Evolutionary conservation across 805 yeast species (phyloP), one percentile per base, ranked within the genome.

Genomic region (Jamesozyma lodderae): DNA sequence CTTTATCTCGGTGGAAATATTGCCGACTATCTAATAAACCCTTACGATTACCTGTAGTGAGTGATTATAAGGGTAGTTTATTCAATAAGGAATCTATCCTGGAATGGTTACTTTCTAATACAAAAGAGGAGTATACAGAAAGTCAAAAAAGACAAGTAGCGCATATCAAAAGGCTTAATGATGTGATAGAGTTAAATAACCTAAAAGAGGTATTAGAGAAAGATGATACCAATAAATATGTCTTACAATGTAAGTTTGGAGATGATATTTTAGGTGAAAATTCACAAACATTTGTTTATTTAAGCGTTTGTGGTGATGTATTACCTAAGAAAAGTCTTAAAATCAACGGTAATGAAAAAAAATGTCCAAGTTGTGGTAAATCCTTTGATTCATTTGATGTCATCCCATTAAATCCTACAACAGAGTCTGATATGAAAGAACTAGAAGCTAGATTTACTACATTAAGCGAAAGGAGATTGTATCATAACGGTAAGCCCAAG

Each of bases 11-110:
- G 18, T 72, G 79, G 67, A 59, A 57, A 11, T 64, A 61, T 5
- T 83, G 94, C 52, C 55, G 62, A 4, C 41, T 68, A 26, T 68
- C 66, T 19, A 70, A 49, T 31, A 66, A 54, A 41, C 66, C 45
- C 47, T 63, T 84, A 15, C 44, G 48, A n/a, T 50, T 49, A 4
- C 81, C 80, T 0, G 60, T 83, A 1, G 80, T 81, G 1, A 71
- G 84, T 24, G 95, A 86, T 57, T 78, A 67, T 52, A 62, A 62
- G 35, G 96, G 96, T 0, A 53, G 64, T 22, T 50, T 86, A 4
- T 81, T 70, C 56, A 73, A 79, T 45, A 82, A 81, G 43, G 82
- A 77, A 41, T 59, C 77, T 21, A 54, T 82, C 0, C 50, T 86
- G 6, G 79, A 79, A 48, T 66, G 69, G 52, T 52, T 86, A 4